A percentile compares a stretch with the other conserved stretches of the same genome.
phyloP scores from a whole-genome alignment of 1,139 yeast genomes.

The Taphrina populina region DNA sequence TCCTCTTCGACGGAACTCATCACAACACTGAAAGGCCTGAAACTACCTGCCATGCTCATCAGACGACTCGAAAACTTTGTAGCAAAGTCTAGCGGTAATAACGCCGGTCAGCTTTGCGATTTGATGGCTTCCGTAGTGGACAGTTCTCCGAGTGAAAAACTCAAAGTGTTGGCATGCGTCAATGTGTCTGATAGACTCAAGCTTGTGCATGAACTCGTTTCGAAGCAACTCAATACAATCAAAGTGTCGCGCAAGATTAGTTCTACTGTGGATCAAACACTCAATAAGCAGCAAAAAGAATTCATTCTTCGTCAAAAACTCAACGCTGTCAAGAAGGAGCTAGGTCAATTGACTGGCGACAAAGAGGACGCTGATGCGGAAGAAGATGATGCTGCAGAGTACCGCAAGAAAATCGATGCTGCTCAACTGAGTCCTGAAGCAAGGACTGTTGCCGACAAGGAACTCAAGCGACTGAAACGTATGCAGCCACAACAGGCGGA shows the following conservation, averaged over 20 bases:
- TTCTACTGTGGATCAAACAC: conserved; percentile 39
- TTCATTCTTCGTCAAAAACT: conserved; percentile 41
- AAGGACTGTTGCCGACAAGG: conserved; percentile 57
- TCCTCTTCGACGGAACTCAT: conserved; percentile 40
- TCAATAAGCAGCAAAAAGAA: conserved; percentile 42
- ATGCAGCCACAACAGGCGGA: conserved; percentile 70
- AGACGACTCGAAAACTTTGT: conserved; percentile 36
- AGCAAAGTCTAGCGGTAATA: conserved; percentile 38
- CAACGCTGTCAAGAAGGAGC: conserved; percentile 42
- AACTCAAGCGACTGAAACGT: conserved; percentile 60
- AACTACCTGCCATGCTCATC: conserved; percentile 16
- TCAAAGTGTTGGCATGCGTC: conserved; percentile 43
- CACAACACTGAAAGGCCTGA: conserved; percentile 35
- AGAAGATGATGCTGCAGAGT: conserved; percentile 45
- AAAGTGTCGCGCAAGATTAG: conserved; percentile 41
- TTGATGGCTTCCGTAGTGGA: conserved; percentile 47
- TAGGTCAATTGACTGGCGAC: conserved; percentile 41
- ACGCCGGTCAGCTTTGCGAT: conserved; percentile 46
- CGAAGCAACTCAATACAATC: conserved; percentile 38
- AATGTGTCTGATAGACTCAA: conserved; percentile 42
- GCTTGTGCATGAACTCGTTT: conserved; percentile 41
- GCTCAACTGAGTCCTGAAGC: conserved; percentile 44
- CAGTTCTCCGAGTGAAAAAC: conserved; percentile 43
- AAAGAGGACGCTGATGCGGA: conserved; percentile 42
- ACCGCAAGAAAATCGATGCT: conserved; percentile 42